phyloP scores from a whole-genome alignment of 371 early-diverging fungal genomes.

The Gilbertella persicaria region DNA sequence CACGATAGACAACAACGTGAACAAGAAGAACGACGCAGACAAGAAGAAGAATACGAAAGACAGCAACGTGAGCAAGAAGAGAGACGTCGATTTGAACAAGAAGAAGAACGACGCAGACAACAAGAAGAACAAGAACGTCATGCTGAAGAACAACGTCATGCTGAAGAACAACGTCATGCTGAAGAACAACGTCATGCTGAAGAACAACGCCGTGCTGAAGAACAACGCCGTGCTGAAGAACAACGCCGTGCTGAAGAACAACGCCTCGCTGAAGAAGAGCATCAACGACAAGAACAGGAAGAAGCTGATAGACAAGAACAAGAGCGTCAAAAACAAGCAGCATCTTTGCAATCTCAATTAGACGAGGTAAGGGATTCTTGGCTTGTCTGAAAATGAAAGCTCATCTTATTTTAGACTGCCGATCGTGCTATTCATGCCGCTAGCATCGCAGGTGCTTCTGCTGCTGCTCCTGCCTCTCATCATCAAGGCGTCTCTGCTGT shows the following conservation, averaged over 20 bases:
- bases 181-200: conserved; percentile 11
- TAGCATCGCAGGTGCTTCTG: conserved; percentile 19
- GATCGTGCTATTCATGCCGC: conserved; percentile 40
- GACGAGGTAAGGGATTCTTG: conserved; percentile 14
- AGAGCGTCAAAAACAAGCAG: conserved; percentile 24
- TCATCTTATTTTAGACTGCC: conserved; percentile 22
- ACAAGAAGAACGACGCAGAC: conserved; percentile 17
- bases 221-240: conserved; percentile 9
- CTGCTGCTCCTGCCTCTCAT: conserved; percentile 25
- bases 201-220: conserved; percentile 9
- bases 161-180: conserved; percentile 10
- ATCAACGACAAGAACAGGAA: conserved; percentile 23
- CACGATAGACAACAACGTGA: conserved; percentile 13
- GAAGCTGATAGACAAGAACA: conserved; percentile 23
- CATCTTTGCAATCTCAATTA: conserved; percentile 22
- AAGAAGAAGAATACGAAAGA: conserved; percentile 17
- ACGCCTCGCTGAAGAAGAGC: conserved; percentile 13
- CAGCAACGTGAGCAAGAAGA: conserved; percentile 18
- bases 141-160: conserved; percentile 11
- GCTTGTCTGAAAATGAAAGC: not conserved
- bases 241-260: conserved; percentile 4
- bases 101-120: conserved; percentile 25
- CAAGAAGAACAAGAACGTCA: conserved; percentile 18
- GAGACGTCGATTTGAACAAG: conserved; percentile 28
- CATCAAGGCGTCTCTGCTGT: conserved; percentile 50